These are phyloP conservation scores for Verticillium nonalfalfae DNA, from an alignment of 2,329 filamentous ascomycete species.

Conservation along the genomic window DNA sequence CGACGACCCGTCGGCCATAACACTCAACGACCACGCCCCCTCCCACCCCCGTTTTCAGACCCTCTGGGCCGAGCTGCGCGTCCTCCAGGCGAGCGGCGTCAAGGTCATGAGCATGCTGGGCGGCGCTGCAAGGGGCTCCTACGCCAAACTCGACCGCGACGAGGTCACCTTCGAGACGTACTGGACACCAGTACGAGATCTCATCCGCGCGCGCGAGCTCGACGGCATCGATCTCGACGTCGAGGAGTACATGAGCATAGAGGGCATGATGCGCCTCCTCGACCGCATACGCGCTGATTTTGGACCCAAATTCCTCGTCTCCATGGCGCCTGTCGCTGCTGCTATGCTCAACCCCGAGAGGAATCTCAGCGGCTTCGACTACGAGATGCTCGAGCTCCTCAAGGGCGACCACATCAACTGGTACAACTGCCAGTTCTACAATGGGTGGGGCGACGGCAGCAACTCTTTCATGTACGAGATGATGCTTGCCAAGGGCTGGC, in stretches of 20 bases:
- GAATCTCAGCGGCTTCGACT: conserved; percentile 78
- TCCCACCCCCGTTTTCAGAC: conserved; percentile 59
- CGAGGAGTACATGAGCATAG: conserved; percentile 67
- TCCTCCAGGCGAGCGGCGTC: conserved; percentile 66
- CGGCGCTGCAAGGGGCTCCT: conserved; percentile 74
- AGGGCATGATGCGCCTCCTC: conserved; percentile 60
- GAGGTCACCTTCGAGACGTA: conserved; percentile 62
- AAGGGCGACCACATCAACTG: conserved; percentile 64
- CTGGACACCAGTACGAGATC: conserved; percentile 61
- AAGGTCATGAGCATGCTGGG: conserved; percentile 84
- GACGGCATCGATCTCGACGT: conserved; percentile 75
- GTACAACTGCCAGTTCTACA: conserved; percentile 94
- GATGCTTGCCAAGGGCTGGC: conserved; percentile 60
- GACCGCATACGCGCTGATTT: conserved; percentile 64
- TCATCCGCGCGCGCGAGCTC: conserved; percentile 55
- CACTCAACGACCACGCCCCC: conserved; percentile 74
- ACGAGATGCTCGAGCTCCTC: conserved; percentile 64
- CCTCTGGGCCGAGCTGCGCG: conserved; percentile 72
- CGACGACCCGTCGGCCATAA: conserved; percentile 56
- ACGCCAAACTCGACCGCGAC: conserved; percentile 47
- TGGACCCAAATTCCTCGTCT: conserved; percentile 65
- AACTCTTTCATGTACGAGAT: conserved; percentile 41
- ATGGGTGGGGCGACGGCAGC: conserved; percentile 65
- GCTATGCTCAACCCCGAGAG: conserved; percentile 49
- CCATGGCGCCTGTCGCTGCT: conserved; percentile 74